Conservation (phyloP, 2,329 filamentous ascomycete genomes). For the Chaetomium strumarium region DNA sequence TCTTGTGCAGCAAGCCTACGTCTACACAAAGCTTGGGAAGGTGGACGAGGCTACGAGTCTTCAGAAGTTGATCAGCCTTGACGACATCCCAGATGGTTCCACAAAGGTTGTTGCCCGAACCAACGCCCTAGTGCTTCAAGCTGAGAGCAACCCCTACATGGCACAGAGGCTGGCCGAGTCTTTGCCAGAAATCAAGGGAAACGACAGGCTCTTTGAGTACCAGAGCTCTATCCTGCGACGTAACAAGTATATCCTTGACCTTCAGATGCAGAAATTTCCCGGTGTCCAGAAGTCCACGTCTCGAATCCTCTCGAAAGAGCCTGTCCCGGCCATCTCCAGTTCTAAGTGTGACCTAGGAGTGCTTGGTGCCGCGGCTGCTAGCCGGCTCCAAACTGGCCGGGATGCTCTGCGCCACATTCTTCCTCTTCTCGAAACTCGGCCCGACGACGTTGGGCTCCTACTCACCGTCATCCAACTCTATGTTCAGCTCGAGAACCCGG, state of each 20-base stretch:
- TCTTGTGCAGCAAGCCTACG: conserved; percentile 68
- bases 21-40: conserved; percentile 61
- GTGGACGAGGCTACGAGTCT: conserved; percentile 58
- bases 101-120: conserved; percentile 61
- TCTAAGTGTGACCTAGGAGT: conserved; percentile 37
- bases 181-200: conserved; percentile 43
- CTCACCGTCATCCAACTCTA: conserved; percentile 80
- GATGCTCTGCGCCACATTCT: conserved; percentile 64
- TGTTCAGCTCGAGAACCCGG: conserved; percentile 62
- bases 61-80: conserved; percentile 54
- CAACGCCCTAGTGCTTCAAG: conserved; percentile 47
- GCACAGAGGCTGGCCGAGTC: conserved; percentile 56
- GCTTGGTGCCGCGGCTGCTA: conserved; percentile 65
- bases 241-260: conserved; percentile 58
- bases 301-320: conserved; percentile 32
- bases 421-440: conserved; percentile 64
- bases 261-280: conserved; percentile 61
- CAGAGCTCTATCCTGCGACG: conserved; percentile 57
- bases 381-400: conserved; percentile 57
- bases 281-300: conserved; percentile 51
- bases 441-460: conserved; percentile 72
- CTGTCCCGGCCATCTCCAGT: conserved; percentile 25
- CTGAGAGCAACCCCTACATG: conserved; percentile 59
- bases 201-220: conserved; percentile 65
- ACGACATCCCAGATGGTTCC: conserved; percentile 59